Evolutionary conservation across 306 rosid species (phyloP).

Genomic region (Cucumis hystrix): DNA sequence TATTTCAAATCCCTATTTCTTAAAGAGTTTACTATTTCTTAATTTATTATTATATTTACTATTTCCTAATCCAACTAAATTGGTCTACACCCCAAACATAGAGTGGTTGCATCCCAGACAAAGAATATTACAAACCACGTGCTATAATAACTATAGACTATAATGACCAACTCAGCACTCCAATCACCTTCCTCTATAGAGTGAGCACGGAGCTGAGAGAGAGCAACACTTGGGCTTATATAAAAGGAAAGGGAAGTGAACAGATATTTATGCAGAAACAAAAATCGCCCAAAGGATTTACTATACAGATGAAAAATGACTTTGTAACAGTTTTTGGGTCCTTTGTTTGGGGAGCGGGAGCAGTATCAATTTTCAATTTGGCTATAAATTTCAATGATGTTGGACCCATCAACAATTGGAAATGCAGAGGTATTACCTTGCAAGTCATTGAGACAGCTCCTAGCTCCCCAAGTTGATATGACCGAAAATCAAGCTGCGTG

Average conservation of each 20-base stretch:
- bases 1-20: too few species aligned
- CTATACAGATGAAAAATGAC: neutral
- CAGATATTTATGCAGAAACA: neutral
- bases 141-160: too few species aligned
- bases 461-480: neutral
- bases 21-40: too few species aligned
- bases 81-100: too few species aligned
- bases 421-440: neutral
- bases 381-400: neutral
- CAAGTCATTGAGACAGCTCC: neutral
- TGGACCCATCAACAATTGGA: neutral
- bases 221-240: neutral
- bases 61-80: too few species aligned
- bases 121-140: too few species aligned
- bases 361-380: neutral
- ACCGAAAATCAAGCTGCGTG: neutral
- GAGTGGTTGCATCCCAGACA: too few species aligned
- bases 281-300: neutral
- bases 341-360: neutral
- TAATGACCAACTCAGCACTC: too few species aligned
- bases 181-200: neutral
- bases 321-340: neutral
- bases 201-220: neutral
- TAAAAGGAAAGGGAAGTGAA: neutral
- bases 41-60: too few species aligned